phyloP scores from a whole-genome alignment of 495 filamentous ascomycete genomes.

The Penicillium nucicola region DNA sequence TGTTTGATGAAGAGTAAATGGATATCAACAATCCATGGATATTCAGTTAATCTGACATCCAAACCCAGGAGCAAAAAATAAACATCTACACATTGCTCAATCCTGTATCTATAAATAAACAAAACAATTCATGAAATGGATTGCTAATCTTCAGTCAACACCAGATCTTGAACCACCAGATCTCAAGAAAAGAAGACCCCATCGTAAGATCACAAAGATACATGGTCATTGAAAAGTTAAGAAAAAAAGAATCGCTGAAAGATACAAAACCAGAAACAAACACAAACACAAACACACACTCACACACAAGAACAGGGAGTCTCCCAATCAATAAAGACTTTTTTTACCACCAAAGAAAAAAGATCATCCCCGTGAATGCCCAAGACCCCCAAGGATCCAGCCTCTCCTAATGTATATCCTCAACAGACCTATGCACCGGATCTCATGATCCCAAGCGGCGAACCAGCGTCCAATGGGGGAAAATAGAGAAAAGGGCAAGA shows the following conservation, averaged over 20 bases:
- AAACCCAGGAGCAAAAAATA: too few relatives aligned
- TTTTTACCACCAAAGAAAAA: constrained; percentile 2
- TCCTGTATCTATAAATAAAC: too few relatives aligned
- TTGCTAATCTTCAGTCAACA: neutral
- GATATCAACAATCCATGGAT: too few relatives aligned
- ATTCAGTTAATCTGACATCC: too few relatives aligned
- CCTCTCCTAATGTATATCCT: neutral
- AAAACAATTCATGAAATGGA: too few relatives aligned
- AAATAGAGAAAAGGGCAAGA: constrained; percentile 17
- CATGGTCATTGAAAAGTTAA: constrained; percentile 5
- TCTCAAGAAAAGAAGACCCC: neutral
- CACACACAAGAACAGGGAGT: neutral
- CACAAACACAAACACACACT: too few relatives aligned
- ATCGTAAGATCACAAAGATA: constrained; percentile 8
- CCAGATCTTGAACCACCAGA: constrained; percentile 4
- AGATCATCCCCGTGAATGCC: neutral
- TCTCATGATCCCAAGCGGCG: constrained; percentile 21
- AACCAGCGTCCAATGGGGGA: constrained; percentile 47
- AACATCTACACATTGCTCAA: neutral
- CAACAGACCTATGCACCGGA: too few relatives aligned
- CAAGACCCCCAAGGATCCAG: neutral
- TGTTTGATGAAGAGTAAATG: too few relatives aligned
- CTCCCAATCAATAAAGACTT: constrained; percentile 6
- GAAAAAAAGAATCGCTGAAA: neutral
- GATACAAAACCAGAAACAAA: constrained; percentile 1